Percentiles rank a stretch among this genome's conserved stretches.
Conservation (phyloP, 2,329 filamentous ascomycete genomes). For the Ophiosphaerella narmari region DNA sequence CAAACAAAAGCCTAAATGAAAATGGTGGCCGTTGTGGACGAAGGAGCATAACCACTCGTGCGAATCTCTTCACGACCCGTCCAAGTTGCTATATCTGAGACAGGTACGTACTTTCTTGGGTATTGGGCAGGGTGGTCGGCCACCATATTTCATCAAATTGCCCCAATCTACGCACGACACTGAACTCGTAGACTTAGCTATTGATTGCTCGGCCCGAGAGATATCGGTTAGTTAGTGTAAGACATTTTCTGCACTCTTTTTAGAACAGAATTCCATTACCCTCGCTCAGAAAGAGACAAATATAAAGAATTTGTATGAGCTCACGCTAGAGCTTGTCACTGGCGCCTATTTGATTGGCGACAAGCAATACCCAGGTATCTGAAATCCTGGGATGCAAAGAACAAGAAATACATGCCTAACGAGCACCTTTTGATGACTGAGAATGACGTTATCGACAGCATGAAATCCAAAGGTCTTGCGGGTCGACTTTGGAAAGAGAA, state of each 20-base stretch:
- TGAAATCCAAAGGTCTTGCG: neutral
- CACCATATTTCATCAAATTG: conserved; percentile 22
- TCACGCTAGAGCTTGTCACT: conserved; percentile 2
- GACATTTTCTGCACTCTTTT: conserved; percentile 20
- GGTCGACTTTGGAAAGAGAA: neutral
- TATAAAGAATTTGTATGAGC: conserved; percentile 10
- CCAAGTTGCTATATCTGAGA: no score
- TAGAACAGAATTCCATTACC: conserved; percentile 13
- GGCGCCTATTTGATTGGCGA: neutral
- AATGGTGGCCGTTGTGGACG: no score
- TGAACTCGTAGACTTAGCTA: conserved; percentile 14
- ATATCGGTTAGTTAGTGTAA: conserved; percentile 23
- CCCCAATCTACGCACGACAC: conserved; percentile 18
- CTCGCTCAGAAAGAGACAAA: conserved; percentile 1
- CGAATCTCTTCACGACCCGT: no score
- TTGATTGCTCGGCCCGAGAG: conserved; percentile 18
- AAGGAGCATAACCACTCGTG: no score
- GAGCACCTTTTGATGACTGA: conserved; percentile 18
- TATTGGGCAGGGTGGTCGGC: conserved; percentile 23
- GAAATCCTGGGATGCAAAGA: conserved; percentile 12
- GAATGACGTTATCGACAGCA: neutral
- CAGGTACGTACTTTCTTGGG: neutral
- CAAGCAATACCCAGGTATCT: conserved; percentile 21
- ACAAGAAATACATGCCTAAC: conserved; percentile 17
- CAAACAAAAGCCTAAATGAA: conserved; percentile 8